Percentiles rank a stretch among this genome's conserved stretches.
Evolutionary conservation across 2,329 filamentous ascomycete genomes (phyloP).

Genomic region (Trichothecium roseum): DNA sequence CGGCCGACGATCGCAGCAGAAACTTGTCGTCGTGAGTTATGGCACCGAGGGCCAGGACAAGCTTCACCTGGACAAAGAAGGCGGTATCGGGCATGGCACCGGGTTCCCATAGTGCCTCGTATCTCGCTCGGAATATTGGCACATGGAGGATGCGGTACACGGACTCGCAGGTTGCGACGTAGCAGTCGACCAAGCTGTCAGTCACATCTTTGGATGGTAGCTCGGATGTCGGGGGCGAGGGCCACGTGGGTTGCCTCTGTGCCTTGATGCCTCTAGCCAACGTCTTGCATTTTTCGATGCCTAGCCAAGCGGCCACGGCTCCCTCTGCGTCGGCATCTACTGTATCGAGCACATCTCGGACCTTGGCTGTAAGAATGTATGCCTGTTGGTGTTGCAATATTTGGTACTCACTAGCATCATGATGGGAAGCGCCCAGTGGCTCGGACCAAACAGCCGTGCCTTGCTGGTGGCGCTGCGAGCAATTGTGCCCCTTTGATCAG

Average conservation of each 20-base stretch:
- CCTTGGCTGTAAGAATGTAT: conserved; percentile 29
- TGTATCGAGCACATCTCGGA: conserved; percentile 30
- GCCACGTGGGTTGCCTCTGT: conserved; percentile 36
- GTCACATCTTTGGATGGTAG: conserved; percentile 35
- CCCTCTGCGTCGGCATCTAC: conserved; percentile 30
- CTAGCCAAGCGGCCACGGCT: conserved; percentile 19
- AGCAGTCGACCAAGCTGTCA: conserved; percentile 36
- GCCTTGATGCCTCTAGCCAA: conserved; percentile 42
- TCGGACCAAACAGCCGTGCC: conserved; percentile 34
- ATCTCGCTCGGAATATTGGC: conserved; percentile 35
- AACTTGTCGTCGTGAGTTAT: conserved; percentile 38
- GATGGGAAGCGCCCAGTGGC: conserved; percentile 29
- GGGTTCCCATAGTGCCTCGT: conserved; percentile 37
- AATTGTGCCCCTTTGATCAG: neutral
- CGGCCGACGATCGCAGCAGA: conserved; percentile 35
- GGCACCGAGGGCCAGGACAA: conserved; percentile 48
- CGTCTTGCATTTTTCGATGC: conserved; percentile 39
- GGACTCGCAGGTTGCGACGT: conserved; percentile 35
- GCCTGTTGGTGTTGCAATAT: no score
- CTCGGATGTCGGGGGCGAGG: conserved; percentile 24
- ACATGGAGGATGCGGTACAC: conserved; percentile 40
- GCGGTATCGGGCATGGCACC: conserved; percentile 16
- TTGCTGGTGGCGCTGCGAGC: conserved; percentile 14
- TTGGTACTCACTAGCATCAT: no score
- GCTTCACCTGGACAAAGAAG: conserved; percentile 46